A percentile compares a stretch with the other conserved stretches of the same genome.
phyloP scores from a whole-genome alignment of 1,284 basidiomycete species.

The Tilletia setariae region DNA sequence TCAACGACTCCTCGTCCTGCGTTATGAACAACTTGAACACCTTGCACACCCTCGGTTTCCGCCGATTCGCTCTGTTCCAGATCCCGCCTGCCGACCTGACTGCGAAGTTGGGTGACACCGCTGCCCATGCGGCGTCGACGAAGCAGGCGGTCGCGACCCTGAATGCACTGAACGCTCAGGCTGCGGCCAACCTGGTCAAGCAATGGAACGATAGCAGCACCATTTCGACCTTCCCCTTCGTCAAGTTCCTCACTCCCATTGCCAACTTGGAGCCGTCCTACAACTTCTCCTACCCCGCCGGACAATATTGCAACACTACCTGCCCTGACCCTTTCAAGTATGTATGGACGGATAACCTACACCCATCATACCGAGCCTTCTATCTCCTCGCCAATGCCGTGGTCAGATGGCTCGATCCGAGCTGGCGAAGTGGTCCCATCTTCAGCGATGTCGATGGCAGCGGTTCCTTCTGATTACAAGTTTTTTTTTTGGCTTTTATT shows the following conservation, averaged over 20 bases:
- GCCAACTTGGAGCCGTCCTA: background rate
- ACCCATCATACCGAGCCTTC: background rate
- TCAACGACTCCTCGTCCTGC: background rate
- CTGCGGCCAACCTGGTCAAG: background rate
- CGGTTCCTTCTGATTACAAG: no score
- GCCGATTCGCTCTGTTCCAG: constrained; percentile 8
- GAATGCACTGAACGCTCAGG: background rate
- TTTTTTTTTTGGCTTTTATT: no score
- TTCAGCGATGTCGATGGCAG: background rate
- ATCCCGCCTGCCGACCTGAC: background rate
- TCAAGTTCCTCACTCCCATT: background rate
- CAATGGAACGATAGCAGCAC: constrained; percentile 12
- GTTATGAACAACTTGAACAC: background rate
- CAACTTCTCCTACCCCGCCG: background rate
- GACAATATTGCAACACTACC: background rate
- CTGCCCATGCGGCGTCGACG: background rate
- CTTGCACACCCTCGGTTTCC: constrained; percentile 11
- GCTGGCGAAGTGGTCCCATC: background rate
- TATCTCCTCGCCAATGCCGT: background rate
- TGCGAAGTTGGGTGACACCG: background rate
- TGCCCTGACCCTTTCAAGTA: background rate
- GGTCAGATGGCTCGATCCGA: background rate
- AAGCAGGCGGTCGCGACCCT: background rate
- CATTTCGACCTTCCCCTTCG: background rate
- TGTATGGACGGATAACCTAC: background rate